Base-by-base conservation (phyloP, 345 rosid genomes). In the Murraya koenigii region DNA sequence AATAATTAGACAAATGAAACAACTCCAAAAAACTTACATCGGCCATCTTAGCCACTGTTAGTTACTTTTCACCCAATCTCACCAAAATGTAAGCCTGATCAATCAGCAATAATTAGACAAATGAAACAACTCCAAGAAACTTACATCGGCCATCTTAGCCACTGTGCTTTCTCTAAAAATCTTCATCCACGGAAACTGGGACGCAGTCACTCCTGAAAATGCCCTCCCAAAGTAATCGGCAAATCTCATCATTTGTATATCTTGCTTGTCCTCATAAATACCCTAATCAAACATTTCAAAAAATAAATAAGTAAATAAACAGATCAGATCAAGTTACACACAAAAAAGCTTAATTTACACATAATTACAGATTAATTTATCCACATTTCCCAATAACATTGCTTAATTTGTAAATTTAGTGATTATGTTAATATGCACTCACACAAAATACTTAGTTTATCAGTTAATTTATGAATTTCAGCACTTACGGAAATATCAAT, bases 181-280 rank as follows among this genome's bases (percentile, higher is more conserved):
- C 81, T 89, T 91, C 80, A 88, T 70, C 93, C 93, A 91, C 3
- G 92, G 93, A 28, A 89, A 91, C 25, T 85, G 92, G 22, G 90
- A 88, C 13, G 90, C 83, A 10, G 85, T 72, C 39, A 89, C 95
- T 0, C 69, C 80, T 1, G 90, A 84, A 58, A 91, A 87, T 10
- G 90, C 90, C 82, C 86, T 86, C 36, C 95, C 95, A 73, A 86
- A 89, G 71, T 83, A 91, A 85, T 91, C 89, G 26, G 93, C 92
- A 82, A 91, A 87, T 82, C 89, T 81, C 89, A 88, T 87, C 77
- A 91, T 79, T 86, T 87, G 92, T 74, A 89, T 88, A 56, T 89
- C 93, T 26, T 86, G 91, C 61, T 87, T 89, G 26, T 49, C 82
- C 72, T 70, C 89, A 70, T 87, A 86, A 38, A 86, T 84, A 10